Base-by-base conservation (phyloP, 2,329 filamentous ascomycete species). In the Xylaria sp. region DNA sequence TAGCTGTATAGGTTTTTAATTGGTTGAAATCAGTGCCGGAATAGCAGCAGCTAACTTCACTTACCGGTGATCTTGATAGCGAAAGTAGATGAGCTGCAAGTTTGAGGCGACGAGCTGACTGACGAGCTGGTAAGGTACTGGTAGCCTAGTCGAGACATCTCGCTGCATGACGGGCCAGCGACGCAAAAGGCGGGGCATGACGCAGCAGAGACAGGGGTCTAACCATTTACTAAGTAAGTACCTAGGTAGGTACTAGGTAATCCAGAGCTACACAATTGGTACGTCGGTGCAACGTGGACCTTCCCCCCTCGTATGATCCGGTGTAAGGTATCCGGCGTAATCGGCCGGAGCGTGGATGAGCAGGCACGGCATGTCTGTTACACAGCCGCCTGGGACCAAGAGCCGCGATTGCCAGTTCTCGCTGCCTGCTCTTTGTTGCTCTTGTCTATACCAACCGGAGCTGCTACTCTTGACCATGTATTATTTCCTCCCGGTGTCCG, bases 161-260 rank as follows among this genome's bases (percentile, higher is more conserved):
- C 9, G 21, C 49, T 9, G 17, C 31, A 46, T 29, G n/a, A 40
- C 48, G 35, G 19, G 6, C 17, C 15, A 47, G 44, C 37, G 15
- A 49, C 37, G 37, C 48, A 25, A 40, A 49, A 29, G 49, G 63
- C 47, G 61, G 58, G 59, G 61, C 56, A 66, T 61, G 65, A 69
- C 55, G 55, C 60, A 64, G 51, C 37, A 49, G 56, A 21, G 54
- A 52, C 64, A 60, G 44, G 64, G 62, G 52, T 55, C 53, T 52
- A n/a, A n/a, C n/a, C n/a, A n/a, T n/a, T n/a, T n/a, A n/a, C n/a
- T n/a, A n/a, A n/a, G n/a, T n/a, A n/a, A n/a, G n/a, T n/a, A n/a
- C n/a, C n/a, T n/a, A n/a, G n/a, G n/a, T n/a, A n/a, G n/a, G n/a
- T n/a, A n/a, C n/a, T n/a, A n/a, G n/a, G n/a, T n/a, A n/a, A n/a